A percentile compares a stretch with the other conserved stretches of the same genome.
phyloP scores from a whole-genome alignment of 805 yeast genomes.

The Cyberlindnera petersonii region DNA sequence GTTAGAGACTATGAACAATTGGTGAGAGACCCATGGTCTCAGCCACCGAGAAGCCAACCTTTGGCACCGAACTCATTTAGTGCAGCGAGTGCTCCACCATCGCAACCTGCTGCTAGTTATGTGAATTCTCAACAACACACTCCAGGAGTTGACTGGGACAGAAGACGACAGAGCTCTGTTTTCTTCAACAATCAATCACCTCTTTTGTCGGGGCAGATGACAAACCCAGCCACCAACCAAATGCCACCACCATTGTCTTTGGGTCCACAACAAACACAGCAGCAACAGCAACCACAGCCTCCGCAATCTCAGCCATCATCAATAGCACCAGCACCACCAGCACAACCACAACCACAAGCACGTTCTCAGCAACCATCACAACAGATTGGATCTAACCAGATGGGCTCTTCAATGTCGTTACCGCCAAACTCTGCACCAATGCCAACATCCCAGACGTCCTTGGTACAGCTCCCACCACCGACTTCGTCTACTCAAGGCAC shows the following conservation, averaged over 20 bases:
- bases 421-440: constrained; percentile 5
- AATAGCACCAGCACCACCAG: constrained; percentile 9
- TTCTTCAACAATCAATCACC: constrained; percentile 40
- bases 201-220: constrained; percentile 21
- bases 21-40: constrained; percentile 42
- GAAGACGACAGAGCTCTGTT: constrained; percentile 52
- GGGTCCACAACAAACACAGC: constrained; percentile 9
- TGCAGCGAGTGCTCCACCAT: constrained; percentile 4
- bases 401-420: not conserved
- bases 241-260: constrained; percentile 25
- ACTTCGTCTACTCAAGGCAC: constrained; percentile 6
- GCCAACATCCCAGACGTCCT: constrained; percentile 10
- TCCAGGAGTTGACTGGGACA: constrained; percentile 42
- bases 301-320: constrained; percentile 8
- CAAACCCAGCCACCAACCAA: constrained; percentile 23
- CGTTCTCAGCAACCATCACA: constrained; percentile 16
- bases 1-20: constrained; percentile 39
- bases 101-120: constrained; percentile 14
- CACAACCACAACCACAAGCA: constrained; percentile 5
- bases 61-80: too few relatives aligned
- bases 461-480: constrained; percentile 7
- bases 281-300: constrained; percentile 8
- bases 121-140: constrained; percentile 37
- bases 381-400: constrained; percentile 2
- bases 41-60: constrained; percentile 9